phyloP scores from a whole-genome alignment of 371 early-diverging fungal species.

The Rhizopus delemar region DNA sequence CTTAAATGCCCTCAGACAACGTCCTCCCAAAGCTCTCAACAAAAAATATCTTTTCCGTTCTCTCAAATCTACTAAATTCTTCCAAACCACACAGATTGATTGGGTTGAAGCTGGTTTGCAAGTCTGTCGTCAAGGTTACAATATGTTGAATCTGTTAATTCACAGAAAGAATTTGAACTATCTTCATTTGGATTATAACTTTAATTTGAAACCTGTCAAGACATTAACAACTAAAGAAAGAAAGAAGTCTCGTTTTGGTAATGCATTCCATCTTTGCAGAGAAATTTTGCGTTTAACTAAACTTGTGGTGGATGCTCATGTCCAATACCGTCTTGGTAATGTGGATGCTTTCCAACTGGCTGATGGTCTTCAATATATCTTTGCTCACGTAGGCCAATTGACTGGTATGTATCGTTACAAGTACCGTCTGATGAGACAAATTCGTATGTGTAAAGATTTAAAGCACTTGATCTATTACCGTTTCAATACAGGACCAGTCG shows the following conservation, averaged over 20 bases:
- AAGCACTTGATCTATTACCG: slow-evolving; percentile 94
- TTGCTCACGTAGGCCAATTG: slow-evolving; percentile 98
- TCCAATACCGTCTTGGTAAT: slow-evolving; percentile 95
- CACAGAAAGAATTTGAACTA: slow-evolving; percentile 97
- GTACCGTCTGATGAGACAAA: slow-evolving; percentile 97
- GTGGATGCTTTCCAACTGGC: slow-evolving; percentile 97
- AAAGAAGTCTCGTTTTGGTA: slow-evolving; percentile 99
- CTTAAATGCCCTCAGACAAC: slow-evolving; percentile 83
- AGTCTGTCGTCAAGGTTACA: slow-evolving; percentile 97
- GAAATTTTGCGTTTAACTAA: slow-evolving; percentile 98
- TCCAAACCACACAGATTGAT: slow-evolving; percentile 96
- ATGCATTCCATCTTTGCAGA: slow-evolving; percentile 93
- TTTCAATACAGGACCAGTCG: slow-evolving; percentile 97
- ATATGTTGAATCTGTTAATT: slow-evolving; percentile 97
- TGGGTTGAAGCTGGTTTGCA: slow-evolving; percentile 99
- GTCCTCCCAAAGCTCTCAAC: slow-evolving; percentile 85
- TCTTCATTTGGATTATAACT: slow-evolving; percentile 97
- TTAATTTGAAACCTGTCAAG: slow-evolving; percentile 97
- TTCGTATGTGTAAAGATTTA: slow-evolving; percentile 95
- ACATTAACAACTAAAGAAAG: slow-evolving; percentile 99
- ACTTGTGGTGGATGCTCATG: slow-evolving; percentile 95
- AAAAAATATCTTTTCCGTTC: slow-evolving; percentile 94
- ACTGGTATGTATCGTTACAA: slow-evolving; percentile 99
- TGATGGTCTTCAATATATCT: slow-evolving; percentile 96
- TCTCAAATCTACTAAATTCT: slow-evolving; percentile 96